phyloP scores from a whole-genome alignment of 345 rosid genomes.

The Raphanus raphanistrum region DNA sequence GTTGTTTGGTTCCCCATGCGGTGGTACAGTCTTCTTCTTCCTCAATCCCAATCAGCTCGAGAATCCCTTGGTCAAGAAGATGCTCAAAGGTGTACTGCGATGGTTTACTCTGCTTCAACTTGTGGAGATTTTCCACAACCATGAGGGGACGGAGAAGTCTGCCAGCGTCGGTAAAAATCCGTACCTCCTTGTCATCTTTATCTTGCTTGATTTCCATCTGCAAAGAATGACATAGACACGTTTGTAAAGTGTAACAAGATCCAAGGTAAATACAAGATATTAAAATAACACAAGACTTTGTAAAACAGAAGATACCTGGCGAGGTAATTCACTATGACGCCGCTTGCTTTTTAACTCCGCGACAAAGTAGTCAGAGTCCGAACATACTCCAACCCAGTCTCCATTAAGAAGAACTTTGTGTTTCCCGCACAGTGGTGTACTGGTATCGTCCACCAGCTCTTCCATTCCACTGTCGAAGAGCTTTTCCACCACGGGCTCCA shows the following conservation, averaged over 20 bases:
- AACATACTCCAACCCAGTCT: slow-evolving; percentile 83
- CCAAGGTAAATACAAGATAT: slow-evolving; percentile 15
- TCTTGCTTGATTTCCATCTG: slow-evolving; percentile 89
- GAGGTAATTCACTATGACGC: slow-evolving; percentile 57
- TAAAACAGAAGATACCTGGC: slow-evolving; percentile 51
- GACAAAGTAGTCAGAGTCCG: slow-evolving; percentile 59
- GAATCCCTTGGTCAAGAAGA: slow-evolving; percentile 69
- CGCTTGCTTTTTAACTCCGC: slow-evolving; percentile 58
- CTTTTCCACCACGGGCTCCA: slow-evolving; percentile 49
- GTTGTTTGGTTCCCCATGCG: slow-evolving; percentile 68
- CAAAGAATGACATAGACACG: slow-evolving; percentile 18
- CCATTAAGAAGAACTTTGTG: slow-evolving; percentile 79
- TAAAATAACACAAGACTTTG: background rate
- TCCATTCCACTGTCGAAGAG: slow-evolving; percentile 71
- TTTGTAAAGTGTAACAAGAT: background rate
- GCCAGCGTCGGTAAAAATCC: slow-evolving; percentile 82
- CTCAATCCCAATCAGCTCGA: slow-evolving; percentile 77
- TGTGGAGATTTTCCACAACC: slow-evolving; percentile 64
- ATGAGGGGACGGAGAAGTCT: slow-evolving; percentile 90
- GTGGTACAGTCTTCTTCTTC: slow-evolving; percentile 87
- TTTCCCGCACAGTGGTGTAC: slow-evolving; percentile 48
- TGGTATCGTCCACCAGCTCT: slow-evolving; percentile 54
- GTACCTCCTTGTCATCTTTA: slow-evolving; percentile 61
- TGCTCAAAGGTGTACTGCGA: slow-evolving; percentile 46
- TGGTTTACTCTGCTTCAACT: slow-evolving; percentile 53